A percentile compares a stretch with the other conserved stretches of the same genome.
phyloP scores from a whole-genome alignment of 352 stramenopile genomes.

The Phytophthora fragariaefolia region DNA sequence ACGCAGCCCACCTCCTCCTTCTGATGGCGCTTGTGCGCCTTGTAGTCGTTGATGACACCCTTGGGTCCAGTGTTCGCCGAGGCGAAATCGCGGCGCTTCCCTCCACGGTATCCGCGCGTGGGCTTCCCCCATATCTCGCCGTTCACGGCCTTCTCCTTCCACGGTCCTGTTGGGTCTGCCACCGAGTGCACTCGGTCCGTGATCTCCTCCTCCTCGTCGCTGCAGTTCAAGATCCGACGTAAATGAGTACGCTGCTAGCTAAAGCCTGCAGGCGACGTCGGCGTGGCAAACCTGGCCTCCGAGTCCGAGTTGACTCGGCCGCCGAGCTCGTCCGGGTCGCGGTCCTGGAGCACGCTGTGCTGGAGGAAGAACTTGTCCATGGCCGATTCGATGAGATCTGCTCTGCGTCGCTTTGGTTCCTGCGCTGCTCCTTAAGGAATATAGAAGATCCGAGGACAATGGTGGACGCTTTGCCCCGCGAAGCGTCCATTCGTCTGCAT shows the following conservation, averaged over 20 bases:
- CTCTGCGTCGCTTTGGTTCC: constrained; percentile 17
- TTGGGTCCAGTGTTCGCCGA: constrained; percentile 82
- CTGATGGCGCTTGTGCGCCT: constrained; percentile 70
- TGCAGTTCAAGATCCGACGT: constrained; percentile 12
- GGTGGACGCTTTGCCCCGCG: not conserved
- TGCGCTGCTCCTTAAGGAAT: too few species aligned
- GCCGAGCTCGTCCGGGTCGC: constrained; percentile 70
- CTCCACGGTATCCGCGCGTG: constrained; percentile 25
- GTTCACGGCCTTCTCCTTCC: constrained; percentile 59
- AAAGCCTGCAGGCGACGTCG: not conserved
- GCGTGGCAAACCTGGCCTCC: constrained; percentile 57
- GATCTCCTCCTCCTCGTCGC: constrained; percentile 60
- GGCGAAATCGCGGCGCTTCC: constrained; percentile 51
- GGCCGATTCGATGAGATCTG: constrained; percentile 12
- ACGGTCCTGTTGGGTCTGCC: constrained; percentile 72
- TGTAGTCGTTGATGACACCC: constrained; percentile 86
- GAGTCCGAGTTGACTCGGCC: constrained; percentile 70
- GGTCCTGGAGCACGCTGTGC: constrained; percentile 77
- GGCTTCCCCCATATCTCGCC: constrained; percentile 59
- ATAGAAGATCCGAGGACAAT: constrained; percentile 18
- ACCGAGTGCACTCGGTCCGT: constrained; percentile 73
- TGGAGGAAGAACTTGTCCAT: constrained; percentile 89
- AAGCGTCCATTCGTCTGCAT: constrained; percentile 5
- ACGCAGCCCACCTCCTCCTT: constrained; percentile 54
- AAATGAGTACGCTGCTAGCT: not conserved